Percentiles rank a stretch among this genome's conserved stretches.
Conservation (phyloP, 2,329 filamentous ascomycete genomes). For the Botrytis fabae region DNA sequence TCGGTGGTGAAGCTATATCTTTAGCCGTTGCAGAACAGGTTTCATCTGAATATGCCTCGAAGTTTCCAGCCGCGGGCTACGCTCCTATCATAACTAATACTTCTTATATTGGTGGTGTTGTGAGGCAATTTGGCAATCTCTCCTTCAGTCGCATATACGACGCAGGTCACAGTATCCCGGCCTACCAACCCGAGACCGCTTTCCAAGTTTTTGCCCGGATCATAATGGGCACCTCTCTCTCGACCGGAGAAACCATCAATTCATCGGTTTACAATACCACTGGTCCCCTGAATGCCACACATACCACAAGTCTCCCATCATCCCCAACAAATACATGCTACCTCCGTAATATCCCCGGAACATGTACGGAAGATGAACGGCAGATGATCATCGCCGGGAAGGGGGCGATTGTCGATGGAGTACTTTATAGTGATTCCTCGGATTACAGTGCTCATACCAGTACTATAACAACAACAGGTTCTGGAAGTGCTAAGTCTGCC, state of each 20-base stretch:
- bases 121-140: conserved; percentile 75
- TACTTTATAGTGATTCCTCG: conserved; percentile 49
- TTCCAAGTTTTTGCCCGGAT: conserved; percentile 60
- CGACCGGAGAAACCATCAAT: conserved; percentile 52
- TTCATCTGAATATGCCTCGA: conserved; percentile 48
- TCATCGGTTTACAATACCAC: conserved; percentile 55
- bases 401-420: conserved; percentile 61
- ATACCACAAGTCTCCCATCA: conserved; percentile 53
- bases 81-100: conserved; percentile 68
- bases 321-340: conserved; percentile 59
- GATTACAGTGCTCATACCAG: conserved; percentile 43
- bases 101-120: conserved; percentile 68
- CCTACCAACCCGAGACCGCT: conserved; percentile 56
- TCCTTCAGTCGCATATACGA: conserved; percentile 68
- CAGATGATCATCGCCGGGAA: conserved; percentile 49
- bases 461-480: conserved; percentile 25
- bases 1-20: conserved; percentile 74
- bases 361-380: conserved; percentile 55
- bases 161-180: conserved; percentile 62
- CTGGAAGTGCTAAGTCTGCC: conserved; percentile 27
- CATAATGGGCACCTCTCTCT: conserved; percentile 52
- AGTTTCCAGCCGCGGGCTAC: conserved; percentile 69
- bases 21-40: conserved; percentile 57
- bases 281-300: conserved; percentile 58
- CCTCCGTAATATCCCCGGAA: conserved; percentile 54